These are phyloP conservation scores for Diaporthe caulivora DNA, from an alignment of 2,329 filamentous ascomycete genomes.

Conservation along the genomic window DNA sequence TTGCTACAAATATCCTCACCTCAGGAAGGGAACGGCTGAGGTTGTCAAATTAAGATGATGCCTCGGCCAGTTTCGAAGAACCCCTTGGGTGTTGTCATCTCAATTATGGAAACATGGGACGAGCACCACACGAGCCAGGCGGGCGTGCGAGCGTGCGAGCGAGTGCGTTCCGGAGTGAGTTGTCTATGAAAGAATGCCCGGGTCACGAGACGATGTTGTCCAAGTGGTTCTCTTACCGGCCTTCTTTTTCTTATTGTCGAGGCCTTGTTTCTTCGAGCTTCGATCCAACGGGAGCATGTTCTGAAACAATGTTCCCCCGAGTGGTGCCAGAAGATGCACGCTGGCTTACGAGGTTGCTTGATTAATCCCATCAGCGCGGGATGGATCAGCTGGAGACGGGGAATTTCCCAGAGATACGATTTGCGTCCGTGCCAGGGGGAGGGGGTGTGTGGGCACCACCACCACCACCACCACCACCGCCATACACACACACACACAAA, in stretches of 20 bases:
- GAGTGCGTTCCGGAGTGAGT: background rate
- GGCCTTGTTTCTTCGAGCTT: background rate
- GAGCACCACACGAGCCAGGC: background rate
- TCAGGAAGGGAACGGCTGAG: background rate
- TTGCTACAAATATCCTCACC: constrained; percentile 34
- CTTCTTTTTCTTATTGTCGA: background rate
- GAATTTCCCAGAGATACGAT: constrained; percentile 31
- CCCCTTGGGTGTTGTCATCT: constrained; percentile 29
- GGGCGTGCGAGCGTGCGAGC: no score
- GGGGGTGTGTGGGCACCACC: constrained; percentile 13
- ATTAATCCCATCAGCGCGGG: constrained; percentile 18
- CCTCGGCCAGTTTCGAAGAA: constrained; percentile 19
- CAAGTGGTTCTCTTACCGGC: background rate
- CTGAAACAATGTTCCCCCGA: constrained; percentile 28
- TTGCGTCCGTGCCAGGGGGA: constrained; percentile 9
- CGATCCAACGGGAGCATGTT: constrained; percentile 12
- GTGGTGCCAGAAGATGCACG: constrained; percentile 11
- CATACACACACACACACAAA: no score
- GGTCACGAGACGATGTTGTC: background rate
- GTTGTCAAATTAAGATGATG: constrained; percentile 31
- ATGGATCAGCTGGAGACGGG: constrained; percentile 22
- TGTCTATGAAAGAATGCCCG: background rate
- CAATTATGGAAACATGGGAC: constrained; percentile 31
- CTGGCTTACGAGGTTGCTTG: constrained; percentile 6
- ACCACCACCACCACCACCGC: background rate